Conservation (phyloP, 305 asterid species). For the Fraxinus angustifolia region DNA sequence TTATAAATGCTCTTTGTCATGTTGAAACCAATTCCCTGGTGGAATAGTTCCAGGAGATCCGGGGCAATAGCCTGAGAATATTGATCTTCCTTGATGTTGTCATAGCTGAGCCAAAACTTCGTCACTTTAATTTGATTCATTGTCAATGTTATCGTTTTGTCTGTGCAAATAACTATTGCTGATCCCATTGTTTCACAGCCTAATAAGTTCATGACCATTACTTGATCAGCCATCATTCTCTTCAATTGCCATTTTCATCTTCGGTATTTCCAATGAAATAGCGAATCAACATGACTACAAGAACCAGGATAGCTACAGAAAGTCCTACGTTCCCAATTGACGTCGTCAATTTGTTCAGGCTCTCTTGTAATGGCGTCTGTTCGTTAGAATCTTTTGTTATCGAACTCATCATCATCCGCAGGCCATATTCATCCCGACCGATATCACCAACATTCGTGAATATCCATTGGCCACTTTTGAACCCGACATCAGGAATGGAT, state of each 20-base stretch:
- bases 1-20: constrained; percentile 38
- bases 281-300: constrained; percentile 41
- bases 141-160: constrained; percentile 54
- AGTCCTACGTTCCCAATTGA: constrained; percentile 53
- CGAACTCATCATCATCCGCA: constrained; percentile 64
- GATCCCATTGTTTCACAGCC: constrained; percentile 66
- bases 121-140: constrained; percentile 49
- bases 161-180: constrained; percentile 57
- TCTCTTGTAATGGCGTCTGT: constrained; percentile 53
- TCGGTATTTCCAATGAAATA: constrained; percentile 53
- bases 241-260: constrained; percentile 29
- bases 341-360: constrained; percentile 39
- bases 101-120: constrained; percentile 35
- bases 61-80: constrained; percentile 10
- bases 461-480: constrained; percentile 52
- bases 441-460: constrained; percentile 45
- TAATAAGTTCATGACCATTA: constrained; percentile 59
- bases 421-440: constrained; percentile 55
- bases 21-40: constrained; percentile 44
- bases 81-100: constrained; percentile 21
- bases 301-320: constrained; percentile 42
- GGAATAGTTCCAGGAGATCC: constrained; percentile 26
- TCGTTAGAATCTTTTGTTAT: constrained; percentile 38
- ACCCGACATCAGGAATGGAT: constrained; percentile 54
- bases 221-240: constrained; percentile 61